These are phyloP conservation scores for Ustanciosporium gigantosporum DNA, from an alignment of 1,284 basidiomycete genomes.

Conservation along the genomic window DNA sequence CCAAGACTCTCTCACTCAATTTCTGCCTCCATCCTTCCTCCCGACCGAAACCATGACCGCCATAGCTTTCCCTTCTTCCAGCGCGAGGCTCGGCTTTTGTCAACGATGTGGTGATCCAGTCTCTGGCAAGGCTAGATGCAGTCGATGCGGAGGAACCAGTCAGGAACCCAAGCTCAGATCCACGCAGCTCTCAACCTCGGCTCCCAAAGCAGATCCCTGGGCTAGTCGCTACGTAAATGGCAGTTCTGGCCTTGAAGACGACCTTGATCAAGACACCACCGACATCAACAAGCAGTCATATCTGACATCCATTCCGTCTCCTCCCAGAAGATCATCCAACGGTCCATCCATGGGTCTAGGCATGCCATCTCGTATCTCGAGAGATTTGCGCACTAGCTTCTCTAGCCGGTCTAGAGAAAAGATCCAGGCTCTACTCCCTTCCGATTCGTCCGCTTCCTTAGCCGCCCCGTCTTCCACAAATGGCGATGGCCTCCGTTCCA, in stretches of 20 bases:
- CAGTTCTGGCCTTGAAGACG: background rate
- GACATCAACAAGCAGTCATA: no score
- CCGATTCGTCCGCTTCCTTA: no score
- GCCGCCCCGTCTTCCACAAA: no score
- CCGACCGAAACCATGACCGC: background rate
- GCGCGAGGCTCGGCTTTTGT: constrained; percentile 17
- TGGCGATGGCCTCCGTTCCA: no score
- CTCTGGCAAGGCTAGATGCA: constrained; percentile 22
- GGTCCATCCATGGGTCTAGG: constrained; percentile 23
- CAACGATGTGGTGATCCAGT: constrained; percentile 36
- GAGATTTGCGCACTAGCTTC: constrained; percentile 19
- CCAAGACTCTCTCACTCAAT: background rate
- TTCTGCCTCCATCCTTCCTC: background rate
- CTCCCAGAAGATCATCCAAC: constrained; percentile 15
- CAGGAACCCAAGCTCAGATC: constrained; percentile 12
- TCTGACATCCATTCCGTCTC: constrained; percentile 12
- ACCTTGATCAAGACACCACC: constrained; percentile 5
- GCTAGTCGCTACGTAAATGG: constrained; percentile 17
- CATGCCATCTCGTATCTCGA: constrained; percentile 44
- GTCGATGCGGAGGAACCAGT: constrained; percentile 16
- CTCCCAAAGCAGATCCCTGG: constrained; percentile 22
- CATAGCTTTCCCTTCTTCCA: background rate
- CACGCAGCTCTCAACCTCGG: constrained; percentile 1
- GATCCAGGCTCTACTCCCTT: no score
- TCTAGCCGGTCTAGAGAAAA: no score